Conservation (phyloP, 202 grass and related monocot genomes). For the Zoysia matrella region DNA sequence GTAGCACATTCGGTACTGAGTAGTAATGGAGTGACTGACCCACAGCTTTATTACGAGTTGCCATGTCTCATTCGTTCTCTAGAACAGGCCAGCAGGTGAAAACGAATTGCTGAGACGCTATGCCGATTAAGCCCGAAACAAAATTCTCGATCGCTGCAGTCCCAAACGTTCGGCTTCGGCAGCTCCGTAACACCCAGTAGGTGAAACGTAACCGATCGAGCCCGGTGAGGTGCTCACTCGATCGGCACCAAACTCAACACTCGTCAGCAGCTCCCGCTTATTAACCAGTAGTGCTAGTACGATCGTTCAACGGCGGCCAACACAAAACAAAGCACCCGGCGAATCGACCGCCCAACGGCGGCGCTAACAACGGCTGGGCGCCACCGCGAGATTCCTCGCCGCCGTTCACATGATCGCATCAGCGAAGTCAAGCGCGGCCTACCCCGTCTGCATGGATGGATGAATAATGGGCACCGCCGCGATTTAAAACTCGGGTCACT, state of each 20-base stretch:
- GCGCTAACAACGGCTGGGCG: not conserved
- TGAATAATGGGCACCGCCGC: not conserved
- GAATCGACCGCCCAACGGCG: slow-evolving; percentile 51
- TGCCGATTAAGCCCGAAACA: not conserved
- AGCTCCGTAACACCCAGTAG: slow-evolving; percentile 29
- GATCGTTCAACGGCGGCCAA: slow-evolving; percentile 15
- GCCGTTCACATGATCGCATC: slow-evolving; percentile 38
- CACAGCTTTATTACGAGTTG: slow-evolving; percentile 6
- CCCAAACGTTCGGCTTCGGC: too few relatives aligned
- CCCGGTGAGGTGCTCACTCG: slow-evolving; percentile 4
- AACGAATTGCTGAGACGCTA: not conserved
- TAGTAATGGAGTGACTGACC: not conserved
- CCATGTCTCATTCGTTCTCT: not conserved
- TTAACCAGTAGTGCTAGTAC: slow-evolving; percentile 14
- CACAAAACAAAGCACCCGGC: not conserved
- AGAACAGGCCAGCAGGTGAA: not conserved
- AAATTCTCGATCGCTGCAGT: not conserved
- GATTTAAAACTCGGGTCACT: not conserved
- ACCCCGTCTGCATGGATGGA: not conserved
- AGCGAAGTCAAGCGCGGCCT: slow-evolving; percentile 34
- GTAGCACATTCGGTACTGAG: not conserved
- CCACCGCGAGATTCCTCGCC: slow-evolving; percentile 15
- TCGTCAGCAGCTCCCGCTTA: not conserved
- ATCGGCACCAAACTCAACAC: slow-evolving; percentile 24
- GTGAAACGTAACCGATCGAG: slow-evolving; percentile 24